These are phyloP conservation scores for Pseudocercospora fijiensis DNA, from an alignment of 2,329 filamentous ascomycete species.

Conservation along the genomic window DNA sequence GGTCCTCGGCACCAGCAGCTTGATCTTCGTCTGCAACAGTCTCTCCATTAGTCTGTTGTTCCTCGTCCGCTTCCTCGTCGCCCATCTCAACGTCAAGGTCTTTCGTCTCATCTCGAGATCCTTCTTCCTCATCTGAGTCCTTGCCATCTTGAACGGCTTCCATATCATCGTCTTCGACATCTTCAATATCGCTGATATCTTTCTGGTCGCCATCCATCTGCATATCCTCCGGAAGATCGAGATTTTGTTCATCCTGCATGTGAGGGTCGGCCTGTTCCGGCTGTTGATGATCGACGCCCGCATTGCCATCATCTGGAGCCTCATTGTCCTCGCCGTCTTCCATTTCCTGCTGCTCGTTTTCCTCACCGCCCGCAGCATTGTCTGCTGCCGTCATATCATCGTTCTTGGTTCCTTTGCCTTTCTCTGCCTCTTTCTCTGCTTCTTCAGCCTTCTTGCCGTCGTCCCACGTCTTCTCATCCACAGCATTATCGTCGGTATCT, in stretches of 20 bases:
- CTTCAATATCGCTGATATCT: conserved; percentile 47
- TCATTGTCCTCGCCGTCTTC: conserved; percentile 48
- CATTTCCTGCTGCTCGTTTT: conserved; percentile 36
- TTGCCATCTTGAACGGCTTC: conserved; percentile 27
- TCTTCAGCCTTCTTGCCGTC: conserved; percentile 74
- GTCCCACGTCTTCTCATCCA: conserved; percentile 99
- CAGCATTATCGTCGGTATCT: conserved; percentile 84
- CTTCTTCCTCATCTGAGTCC: conserved; percentile 20
- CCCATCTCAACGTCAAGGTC: conserved; percentile 28
- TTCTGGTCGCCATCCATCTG: conserved; percentile 70
- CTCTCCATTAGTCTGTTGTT: conserved; percentile 28
- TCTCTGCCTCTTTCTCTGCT: conserved; percentile 75
- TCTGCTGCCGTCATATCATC: conserved; percentile 46
- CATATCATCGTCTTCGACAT: conserved; percentile 38
- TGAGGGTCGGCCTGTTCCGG: conserved; percentile 69
- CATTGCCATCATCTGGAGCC: conserved; percentile 48
- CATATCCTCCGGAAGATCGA: conserved; percentile 86
- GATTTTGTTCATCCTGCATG: conserved; percentile 74
- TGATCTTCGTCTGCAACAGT: conserved; percentile 39
- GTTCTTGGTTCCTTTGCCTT: conserved; percentile 50
- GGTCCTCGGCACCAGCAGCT: conserved; percentile 18
- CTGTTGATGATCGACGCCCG: conserved; percentile 66
- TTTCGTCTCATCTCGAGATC: conserved; percentile 12
- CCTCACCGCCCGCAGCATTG: conserved; percentile 39
- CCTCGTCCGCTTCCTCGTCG: conserved; percentile 24